Conservation (phyloP, 129 eudicot genomes). For the Lactuca sativa region DNA sequence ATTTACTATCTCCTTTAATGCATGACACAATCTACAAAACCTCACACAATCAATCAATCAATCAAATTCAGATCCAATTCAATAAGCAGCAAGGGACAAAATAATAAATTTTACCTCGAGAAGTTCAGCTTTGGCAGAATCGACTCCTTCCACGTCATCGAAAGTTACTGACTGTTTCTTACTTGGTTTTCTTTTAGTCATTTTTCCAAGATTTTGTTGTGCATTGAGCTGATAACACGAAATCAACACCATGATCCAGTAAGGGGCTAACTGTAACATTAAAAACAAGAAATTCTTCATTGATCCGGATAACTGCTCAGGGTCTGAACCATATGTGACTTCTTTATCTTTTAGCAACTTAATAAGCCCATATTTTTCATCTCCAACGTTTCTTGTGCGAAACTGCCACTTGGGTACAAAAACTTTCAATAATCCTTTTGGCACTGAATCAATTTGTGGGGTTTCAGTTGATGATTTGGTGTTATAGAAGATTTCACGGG, state of each 20-base stretch:
- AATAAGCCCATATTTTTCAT: constrained; percentile 31
- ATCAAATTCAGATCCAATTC: neutral
- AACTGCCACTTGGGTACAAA: constrained; percentile 30
- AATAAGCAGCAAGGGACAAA: neutral
- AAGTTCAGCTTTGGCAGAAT: constrained; percentile 40
- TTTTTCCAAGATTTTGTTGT: constrained; percentile 30
- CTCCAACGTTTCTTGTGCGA: constrained; percentile 36
- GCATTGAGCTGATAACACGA: constrained; percentile 27
- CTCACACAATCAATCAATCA: neutral
- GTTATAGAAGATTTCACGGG: constrained; percentile 34
- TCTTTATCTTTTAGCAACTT: constrained; percentile 36
- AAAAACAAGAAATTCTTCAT: constrained; percentile 16
- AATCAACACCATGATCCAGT: constrained; percentile 38
- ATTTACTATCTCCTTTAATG: constrained; percentile 49
- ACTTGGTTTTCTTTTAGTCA: constrained; percentile 33
- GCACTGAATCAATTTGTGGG: constrained; percentile 16
- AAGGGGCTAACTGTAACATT: constrained; percentile 33
- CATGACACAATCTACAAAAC: constrained; percentile 48
- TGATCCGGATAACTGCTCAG: constrained; percentile 18
- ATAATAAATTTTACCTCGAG: constrained; percentile 31
- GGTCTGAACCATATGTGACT: constrained; percentile 42
- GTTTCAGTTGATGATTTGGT: constrained; percentile 22
- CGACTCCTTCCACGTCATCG: constrained; percentile 45
- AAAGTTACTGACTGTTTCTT: constrained; percentile 35
- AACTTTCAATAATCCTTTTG: neutral